phyloP scores from a whole-genome alignment of 1,284 basidiomycete genomes.

The Austropuccinia psidii region DNA sequence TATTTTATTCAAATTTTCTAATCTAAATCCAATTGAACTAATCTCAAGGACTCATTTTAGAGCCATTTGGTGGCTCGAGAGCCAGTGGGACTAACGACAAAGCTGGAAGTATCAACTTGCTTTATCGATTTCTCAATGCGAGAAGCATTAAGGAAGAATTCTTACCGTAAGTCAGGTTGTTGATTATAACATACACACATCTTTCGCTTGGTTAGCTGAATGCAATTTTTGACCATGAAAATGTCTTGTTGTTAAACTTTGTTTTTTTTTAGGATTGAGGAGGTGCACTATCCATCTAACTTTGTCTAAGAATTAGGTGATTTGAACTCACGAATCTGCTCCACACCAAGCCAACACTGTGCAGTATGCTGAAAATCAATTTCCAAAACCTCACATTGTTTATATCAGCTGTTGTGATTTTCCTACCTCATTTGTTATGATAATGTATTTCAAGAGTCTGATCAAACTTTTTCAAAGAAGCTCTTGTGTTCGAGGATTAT shows the following conservation, averaged over 20 bases:
- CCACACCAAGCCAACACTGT: too few relatives aligned
- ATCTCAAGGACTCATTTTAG: neutral
- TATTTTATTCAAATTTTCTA: neutral
- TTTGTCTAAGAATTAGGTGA: slow-evolving; percentile 48
- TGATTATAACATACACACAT: neutral
- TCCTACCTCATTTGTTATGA: too few relatives aligned
- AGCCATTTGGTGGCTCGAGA: slow-evolving; percentile 91
- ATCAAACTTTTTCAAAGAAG: too few relatives aligned
- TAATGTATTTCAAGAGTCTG: too few relatives aligned
- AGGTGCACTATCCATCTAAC: slow-evolving; percentile 78
- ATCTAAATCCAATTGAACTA: neutral
- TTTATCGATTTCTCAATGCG: slow-evolving; percentile 72
- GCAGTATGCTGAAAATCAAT: too few relatives aligned
- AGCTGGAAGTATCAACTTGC: slow-evolving; percentile 82
- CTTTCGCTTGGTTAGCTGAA: neutral
- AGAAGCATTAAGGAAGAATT: slow-evolving; percentile 97
- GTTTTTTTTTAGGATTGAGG: slow-evolving; percentile 54
- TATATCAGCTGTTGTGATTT: too few relatives aligned
- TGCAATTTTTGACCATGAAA: neutral
- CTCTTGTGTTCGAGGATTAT: too few relatives aligned
- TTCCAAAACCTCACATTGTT: too few relatives aligned
- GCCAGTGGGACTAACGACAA: slow-evolving; percentile 97
- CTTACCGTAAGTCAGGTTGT: slow-evolving; percentile 48
- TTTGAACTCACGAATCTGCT: too few relatives aligned
- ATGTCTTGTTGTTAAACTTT: neutral